phyloP scores from a whole-genome alignment of 805 yeast genomes.

The Yarrowia yakushimensis region DNA sequence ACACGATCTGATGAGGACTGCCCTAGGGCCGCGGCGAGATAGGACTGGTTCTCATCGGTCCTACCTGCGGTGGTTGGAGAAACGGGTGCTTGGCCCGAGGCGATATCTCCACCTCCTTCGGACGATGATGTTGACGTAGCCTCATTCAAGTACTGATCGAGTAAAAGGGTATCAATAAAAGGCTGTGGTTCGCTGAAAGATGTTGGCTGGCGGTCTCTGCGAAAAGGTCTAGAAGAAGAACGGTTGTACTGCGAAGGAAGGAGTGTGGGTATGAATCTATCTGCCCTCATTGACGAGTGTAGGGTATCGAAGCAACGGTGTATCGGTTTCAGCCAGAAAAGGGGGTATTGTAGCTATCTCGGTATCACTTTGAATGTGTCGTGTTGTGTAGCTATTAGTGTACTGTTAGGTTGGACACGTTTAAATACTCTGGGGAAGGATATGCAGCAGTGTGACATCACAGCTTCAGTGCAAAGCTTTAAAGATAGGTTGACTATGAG shows the following conservation, averaged over 20 bases:
- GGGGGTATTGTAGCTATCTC: not conserved
- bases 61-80: not conserved
- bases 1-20: constrained; percentile 1
- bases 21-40: constrained; percentile 3
- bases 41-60: not conserved
- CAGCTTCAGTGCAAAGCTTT: no score
- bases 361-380: not conserved
- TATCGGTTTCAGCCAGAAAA: not conserved
- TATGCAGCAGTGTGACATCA: not conserved
- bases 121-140: constrained; percentile 6
- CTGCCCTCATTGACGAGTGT: constrained; percentile 10
- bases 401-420: not conserved
- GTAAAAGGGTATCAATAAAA: constrained; percentile 16
- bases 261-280: constrained; percentile 17
- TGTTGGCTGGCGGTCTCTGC: not conserved
- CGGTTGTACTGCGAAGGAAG: constrained; percentile 13
- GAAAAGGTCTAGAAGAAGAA: not conserved
- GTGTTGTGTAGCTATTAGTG: not conserved
- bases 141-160: not conserved
- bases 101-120: constrained; percentile 19
- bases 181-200: constrained; percentile 16
- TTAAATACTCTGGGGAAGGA: not conserved
- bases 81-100: not conserved
- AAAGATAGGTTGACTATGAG: no score
- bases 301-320: not conserved